A percentile compares a stretch with the other conserved stretches of the same genome.
phyloP scores from a whole-genome alignment of 768 basidiomycete genomes.

The Punctularia strigosozonata region DNA sequence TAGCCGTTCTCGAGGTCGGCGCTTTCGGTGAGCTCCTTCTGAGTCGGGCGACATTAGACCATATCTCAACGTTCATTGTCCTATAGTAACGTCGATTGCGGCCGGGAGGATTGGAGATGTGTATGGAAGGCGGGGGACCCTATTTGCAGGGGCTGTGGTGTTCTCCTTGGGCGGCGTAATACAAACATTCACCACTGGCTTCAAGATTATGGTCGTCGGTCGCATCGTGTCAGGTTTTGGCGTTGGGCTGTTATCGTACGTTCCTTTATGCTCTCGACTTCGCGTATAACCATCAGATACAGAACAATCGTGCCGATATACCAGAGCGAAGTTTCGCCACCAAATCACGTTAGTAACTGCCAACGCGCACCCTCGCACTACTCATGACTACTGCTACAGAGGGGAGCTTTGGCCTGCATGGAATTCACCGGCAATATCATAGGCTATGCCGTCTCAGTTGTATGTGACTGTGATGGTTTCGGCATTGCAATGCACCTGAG shows the following conservation, averaged over 20 bases:
- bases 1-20: conserved; percentile 88
- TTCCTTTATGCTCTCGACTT: conserved; percentile 7
- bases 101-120: conserved; percentile 84
- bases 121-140: conserved; percentile 75
- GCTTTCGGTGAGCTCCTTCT: conserved; percentile 56
- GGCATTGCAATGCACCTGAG: background rate
- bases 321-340: conserved; percentile 92
- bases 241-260: conserved; percentile 80
- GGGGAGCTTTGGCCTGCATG: conserved; percentile 88
- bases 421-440: conserved; percentile 91
- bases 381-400: conserved; percentile 28
- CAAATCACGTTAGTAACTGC: conserved; percentile 49
- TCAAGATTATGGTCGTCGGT: conserved; percentile 71
- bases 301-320: conserved; percentile 94
- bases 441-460: conserved; percentile 84
- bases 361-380: background rate
- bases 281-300: conserved; percentile 5
- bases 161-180: conserved; percentile 82
- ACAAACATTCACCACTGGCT: conserved; percentile 76
- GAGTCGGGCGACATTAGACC: background rate
- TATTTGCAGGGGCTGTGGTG: conserved; percentile 71
- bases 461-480: conserved; percentile 25
- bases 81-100: conserved; percentile 72
- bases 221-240: conserved; percentile 80
- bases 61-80: conserved; percentile 4